These are phyloP conservation scores for Mycena sp. DNA, from an alignment of 1,284 basidiomycete species.

Conservation along the genomic window DNA sequence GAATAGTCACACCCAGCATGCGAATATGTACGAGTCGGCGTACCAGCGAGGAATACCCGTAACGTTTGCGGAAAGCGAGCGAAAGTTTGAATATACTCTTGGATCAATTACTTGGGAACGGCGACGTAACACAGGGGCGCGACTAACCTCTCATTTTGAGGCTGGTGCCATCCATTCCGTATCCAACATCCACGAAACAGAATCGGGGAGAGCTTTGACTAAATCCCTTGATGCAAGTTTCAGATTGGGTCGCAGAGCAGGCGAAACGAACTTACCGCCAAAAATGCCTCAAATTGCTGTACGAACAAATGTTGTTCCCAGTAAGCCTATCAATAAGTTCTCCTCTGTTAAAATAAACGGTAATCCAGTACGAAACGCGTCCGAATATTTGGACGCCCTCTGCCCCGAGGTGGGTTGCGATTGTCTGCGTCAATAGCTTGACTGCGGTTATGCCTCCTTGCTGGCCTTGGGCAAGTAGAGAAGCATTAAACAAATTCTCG, in stretches of 20 bases:
- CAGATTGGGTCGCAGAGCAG: neutral
- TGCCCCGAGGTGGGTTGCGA: constrained; percentile 68
- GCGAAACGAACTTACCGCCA: constrained; percentile 43
- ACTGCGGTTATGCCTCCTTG: constrained; percentile 75
- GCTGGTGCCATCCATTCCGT: constrained; percentile 66
- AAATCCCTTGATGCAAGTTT: constrained; percentile 59
- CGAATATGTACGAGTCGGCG: constrained; percentile 28
- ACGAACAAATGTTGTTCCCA: constrained; percentile 63
- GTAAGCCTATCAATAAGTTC: constrained; percentile 61
- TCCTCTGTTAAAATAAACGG: constrained; percentile 72
- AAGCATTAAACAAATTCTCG: constrained; percentile 67
- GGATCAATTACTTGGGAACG: constrained; percentile 6
- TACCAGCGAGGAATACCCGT: constrained; percentile 77
- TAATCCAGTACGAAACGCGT: constrained; percentile 76
- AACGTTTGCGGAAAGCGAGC: constrained; percentile 78
- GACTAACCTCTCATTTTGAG: constrained; percentile 76
- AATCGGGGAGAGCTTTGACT: constrained; percentile 76
- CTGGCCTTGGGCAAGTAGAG: constrained; percentile 62
- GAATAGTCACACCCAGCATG: constrained; percentile 30
- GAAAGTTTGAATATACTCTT: constrained; percentile 83
- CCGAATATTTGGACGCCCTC: constrained; percentile 66
- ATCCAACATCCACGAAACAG: constrained; percentile 76
- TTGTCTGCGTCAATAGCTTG: constrained; percentile 69
- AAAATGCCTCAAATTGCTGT: constrained; percentile 75
- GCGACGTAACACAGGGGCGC: constrained; percentile 5